A percentile compares a stretch with the other conserved stretches of the same genome.
Conservation (phyloP, 179 eudicot species). For the Silene noctiflora region DNA sequence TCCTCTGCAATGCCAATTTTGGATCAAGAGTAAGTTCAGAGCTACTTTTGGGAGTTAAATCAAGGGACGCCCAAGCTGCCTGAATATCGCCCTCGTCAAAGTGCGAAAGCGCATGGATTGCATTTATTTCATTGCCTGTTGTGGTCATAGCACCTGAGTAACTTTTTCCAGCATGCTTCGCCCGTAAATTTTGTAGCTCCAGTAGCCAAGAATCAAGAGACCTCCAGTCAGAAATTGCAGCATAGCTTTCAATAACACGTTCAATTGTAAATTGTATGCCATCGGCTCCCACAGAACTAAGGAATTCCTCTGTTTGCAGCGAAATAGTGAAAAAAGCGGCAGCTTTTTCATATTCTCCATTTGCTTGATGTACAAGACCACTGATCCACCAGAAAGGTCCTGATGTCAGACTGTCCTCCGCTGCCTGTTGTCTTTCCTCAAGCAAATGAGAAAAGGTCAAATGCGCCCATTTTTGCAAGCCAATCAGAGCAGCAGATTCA, state of each 20-base stretch:
- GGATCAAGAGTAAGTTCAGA: slow-evolving; percentile 95
- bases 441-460: slow-evolving; percentile 65
- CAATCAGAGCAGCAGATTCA: slow-evolving; percentile 79
- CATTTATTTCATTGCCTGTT: slow-evolving; percentile 94
- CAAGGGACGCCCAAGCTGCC: slow-evolving; percentile 93
- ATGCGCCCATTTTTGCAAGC: slow-evolving; percentile 75
- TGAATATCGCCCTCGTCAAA: slow-evolving; percentile 84
- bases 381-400: slow-evolving; percentile 80
- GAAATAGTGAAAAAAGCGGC: slow-evolving; percentile 83
- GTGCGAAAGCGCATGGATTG: slow-evolving; percentile 84
- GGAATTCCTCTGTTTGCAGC: slow-evolving; percentile 74
- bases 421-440: slow-evolving; percentile 48
- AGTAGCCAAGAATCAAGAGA: slow-evolving; percentile 87
- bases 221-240: slow-evolving; percentile 93
- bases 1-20: slow-evolving; percentile 86
- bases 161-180: slow-evolving; percentile 86
- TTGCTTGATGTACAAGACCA: slow-evolving; percentile 88
- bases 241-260: slow-evolving; percentile 83
- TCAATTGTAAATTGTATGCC: slow-evolving; percentile 83
- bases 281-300: slow-evolving; percentile 80
- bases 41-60: slow-evolving; percentile 96
- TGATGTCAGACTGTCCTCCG: slow-evolving; percentile 30
- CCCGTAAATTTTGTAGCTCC: slow-evolving; percentile 88
- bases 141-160: slow-evolving; percentile 92
- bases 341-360: slow-evolving; percentile 87